A percentile compares a stretch with the other conserved stretches of the same genome.
phyloP scores from a whole-genome alignment of 2,329 filamentous ascomycete genomes.

The Fusarium coffeatum region DNA sequence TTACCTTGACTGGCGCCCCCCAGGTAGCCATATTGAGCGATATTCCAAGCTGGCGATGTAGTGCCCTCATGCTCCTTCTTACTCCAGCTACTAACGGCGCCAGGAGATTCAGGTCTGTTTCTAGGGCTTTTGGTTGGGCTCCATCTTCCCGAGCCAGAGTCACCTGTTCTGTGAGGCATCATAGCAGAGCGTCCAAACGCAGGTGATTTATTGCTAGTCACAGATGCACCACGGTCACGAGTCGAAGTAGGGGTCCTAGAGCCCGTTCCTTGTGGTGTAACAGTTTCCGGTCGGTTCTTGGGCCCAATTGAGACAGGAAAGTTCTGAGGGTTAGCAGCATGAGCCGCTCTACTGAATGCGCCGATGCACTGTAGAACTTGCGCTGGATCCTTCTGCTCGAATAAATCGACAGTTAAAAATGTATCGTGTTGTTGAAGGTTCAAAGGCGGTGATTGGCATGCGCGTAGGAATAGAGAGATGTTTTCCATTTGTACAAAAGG shows the following conservation, averaged over 20 bases:
- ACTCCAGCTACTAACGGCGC: constrained; percentile 86
- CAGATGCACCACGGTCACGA: constrained; percentile 62
- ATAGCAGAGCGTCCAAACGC: constrained; percentile 54
- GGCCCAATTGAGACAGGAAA: constrained; percentile 84
- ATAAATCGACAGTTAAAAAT: constrained; percentile 97
- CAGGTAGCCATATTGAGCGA: constrained; percentile 98
- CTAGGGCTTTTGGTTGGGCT: constrained; percentile 72
- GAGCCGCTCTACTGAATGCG: constrained; percentile 89
- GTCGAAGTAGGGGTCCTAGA: constrained; percentile 59
- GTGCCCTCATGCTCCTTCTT: constrained; percentile 82
- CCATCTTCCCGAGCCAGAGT: constrained; percentile 65
- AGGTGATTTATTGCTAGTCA: constrained; percentile 69
- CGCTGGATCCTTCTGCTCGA: constrained; percentile 93
- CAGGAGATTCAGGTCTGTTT: constrained; percentile 64
- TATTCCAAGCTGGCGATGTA: constrained; percentile 96
- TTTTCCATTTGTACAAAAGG: constrained; percentile 99
- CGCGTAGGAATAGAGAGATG: constrained; percentile 93
- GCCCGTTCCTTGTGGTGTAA: constrained; percentile 77
- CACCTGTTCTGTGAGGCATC: constrained; percentile 65
- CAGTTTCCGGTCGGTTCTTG: constrained; percentile 66
- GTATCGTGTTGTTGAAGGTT: constrained; percentile 93
- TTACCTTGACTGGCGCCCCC: constrained; percentile 96
- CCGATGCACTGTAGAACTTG: constrained; percentile 94
- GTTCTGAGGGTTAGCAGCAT: constrained; percentile 75
- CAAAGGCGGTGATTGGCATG: constrained; percentile 85